These are phyloP conservation scores for Gracilariopsis chorda DNA, from an alignment of 23 red algal genomes.

Conservation along the genomic window DNA sequence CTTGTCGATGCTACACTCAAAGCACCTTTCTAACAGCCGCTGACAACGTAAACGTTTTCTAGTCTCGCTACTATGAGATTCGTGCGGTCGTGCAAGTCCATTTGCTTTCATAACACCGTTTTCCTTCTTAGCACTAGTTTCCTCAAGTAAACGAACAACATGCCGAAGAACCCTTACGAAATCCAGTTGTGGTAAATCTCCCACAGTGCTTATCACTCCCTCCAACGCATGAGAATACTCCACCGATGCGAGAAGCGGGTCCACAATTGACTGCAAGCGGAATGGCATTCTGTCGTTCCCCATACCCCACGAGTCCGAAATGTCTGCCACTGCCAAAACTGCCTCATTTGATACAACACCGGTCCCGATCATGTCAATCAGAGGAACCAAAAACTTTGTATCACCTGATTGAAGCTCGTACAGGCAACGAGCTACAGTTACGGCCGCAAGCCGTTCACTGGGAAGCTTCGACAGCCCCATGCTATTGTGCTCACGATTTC, in stretches of 20 bases:
- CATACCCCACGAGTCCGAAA: conserved; percentile 34
- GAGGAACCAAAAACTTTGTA: conserved; percentile 29
- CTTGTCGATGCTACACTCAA: neutral
- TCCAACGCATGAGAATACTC: conserved; percentile 43
- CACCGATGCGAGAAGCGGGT: neutral
- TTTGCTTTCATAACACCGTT: neutral
- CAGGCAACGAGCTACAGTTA: conserved; percentile 37
- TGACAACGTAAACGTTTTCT: neutral
- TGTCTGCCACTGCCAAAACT: conserved; percentile 26
- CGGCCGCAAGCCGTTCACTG: conserved; percentile 51
- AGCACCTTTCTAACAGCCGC: neutral
- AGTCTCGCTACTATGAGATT: too few species aligned
- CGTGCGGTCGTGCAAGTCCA: neutral
- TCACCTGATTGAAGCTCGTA: conserved; percentile 28
- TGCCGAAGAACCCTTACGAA: conserved; percentile 26
- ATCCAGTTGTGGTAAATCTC: conserved; percentile 47
- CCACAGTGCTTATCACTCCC: neutral
- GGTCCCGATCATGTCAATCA: conserved; percentile 52
- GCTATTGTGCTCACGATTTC: neutral
- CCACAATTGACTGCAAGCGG: conserved; percentile 4
- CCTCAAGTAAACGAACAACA: neutral
- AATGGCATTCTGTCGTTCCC: neutral
- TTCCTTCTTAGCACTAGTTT: neutral
- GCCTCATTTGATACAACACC: conserved; percentile 54
- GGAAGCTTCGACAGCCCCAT: conserved; percentile 9